phyloP scores from a whole-genome alignment of 2,329 filamentous ascomycete genomes.

The Lasiodiplodia hormozganensis region DNA sequence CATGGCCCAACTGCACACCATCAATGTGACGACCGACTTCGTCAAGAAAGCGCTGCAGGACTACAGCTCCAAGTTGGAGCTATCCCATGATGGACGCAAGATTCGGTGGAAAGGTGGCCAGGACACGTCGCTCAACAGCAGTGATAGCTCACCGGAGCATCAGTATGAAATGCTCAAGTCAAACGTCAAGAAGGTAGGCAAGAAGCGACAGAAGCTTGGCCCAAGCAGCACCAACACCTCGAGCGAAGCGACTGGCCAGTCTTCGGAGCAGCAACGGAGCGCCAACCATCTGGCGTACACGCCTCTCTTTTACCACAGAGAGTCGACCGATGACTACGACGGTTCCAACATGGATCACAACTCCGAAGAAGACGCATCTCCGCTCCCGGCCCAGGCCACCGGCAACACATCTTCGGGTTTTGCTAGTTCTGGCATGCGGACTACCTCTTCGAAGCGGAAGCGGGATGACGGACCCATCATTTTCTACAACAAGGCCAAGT shows the following conservation, averaged over 20 bases:
- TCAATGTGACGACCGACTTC: constrained; percentile 81
- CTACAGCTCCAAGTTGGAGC: constrained; percentile 76
- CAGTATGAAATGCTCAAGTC: neutral
- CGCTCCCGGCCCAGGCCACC: constrained; percentile 34
- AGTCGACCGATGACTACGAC: constrained; percentile 41
- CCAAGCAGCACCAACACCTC: constrained; percentile 34
- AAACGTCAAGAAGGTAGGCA: constrained; percentile 4
- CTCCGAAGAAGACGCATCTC: constrained; percentile 43
- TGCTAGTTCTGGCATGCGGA: constrained; percentile 55
- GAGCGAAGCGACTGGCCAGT: constrained; percentile 33
- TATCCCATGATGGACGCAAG: constrained; percentile 79
- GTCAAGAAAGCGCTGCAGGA: constrained; percentile 74
- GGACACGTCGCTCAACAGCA: constrained; percentile 70
- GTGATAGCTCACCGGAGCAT: constrained; percentile 59
- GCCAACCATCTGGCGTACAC: constrained; percentile 51
- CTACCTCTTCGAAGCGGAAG: constrained; percentile 57
- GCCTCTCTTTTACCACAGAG: constrained; percentile 56
- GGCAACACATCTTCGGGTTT: constrained; percentile 51
- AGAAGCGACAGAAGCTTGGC: constrained; percentile 37
- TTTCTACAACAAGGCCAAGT: constrained; percentile 77
- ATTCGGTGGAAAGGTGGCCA: constrained; percentile 78
- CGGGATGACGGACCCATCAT: constrained; percentile 77
- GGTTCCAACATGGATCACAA: neutral
- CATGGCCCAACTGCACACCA: constrained; percentile 83
- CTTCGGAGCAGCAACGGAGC: constrained; percentile 16